Percentiles rank a stretch among this genome's conserved stretches.
phyloP scores from a whole-genome alignment of 2,329 filamentous ascomycete genomes.

The Falciphora oryzae region DNA sequence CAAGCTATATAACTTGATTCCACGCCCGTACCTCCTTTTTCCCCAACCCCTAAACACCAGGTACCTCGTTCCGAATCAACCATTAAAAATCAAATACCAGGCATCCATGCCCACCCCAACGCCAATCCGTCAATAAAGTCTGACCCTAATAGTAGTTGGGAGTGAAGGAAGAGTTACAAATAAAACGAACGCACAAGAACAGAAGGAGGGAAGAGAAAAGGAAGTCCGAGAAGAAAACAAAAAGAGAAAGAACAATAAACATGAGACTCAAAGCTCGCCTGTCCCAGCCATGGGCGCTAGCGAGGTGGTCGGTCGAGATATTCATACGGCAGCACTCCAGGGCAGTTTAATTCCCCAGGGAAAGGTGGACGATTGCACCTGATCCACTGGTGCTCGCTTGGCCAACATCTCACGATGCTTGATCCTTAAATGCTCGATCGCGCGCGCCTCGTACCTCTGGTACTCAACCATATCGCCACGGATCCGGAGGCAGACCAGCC shows the following conservation, averaged over 20 bases:
- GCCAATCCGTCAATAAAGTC: neutral
- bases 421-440: constrained; percentile 25
- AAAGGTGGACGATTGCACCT: neutral
- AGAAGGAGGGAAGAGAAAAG: neutral
- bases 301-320: neutral
- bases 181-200: neutral
- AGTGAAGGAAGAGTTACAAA: neutral
- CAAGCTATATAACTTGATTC: neutral
- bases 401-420: constrained; percentile 16
- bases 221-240: neutral
- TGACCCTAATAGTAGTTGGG: neutral
- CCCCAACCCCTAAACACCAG: neutral
- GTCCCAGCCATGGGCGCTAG: neutral
- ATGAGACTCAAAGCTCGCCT: neutral
- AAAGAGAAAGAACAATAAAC: neutral
- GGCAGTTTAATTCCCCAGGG: constrained; percentile 2
- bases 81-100: neutral
- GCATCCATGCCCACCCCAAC: neutral
- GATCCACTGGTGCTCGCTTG: constrained; percentile 4
- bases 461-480: constrained; percentile 43
- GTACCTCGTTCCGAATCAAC: neutral
- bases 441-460: constrained; percentile 38
- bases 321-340: neutral
- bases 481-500: constrained; percentile 50
- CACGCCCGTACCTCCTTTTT: neutral